Percentiles rank a stretch among this genome's conserved stretches.
phyloP scores from a whole-genome alignment of 192 early-diverging fungal genomes.

The Martensiomyces pterosporus region DNA sequence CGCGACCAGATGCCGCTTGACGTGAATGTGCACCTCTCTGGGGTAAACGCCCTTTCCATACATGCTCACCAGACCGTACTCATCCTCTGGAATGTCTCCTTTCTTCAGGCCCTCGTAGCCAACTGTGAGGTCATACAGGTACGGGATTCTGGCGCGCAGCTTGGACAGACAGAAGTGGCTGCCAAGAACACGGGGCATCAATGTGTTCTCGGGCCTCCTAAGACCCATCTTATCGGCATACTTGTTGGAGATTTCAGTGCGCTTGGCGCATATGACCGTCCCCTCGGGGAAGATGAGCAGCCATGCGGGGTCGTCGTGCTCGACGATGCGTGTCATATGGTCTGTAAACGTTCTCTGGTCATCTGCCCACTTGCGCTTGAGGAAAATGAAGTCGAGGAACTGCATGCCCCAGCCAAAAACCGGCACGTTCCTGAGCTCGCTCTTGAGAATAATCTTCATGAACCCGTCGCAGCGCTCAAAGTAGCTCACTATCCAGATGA shows the following conservation, averaged over 20 bases:
- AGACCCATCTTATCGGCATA: slow-evolving; percentile 68
- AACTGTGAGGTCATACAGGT: slow-evolving; percentile 86
- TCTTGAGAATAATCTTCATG: slow-evolving; percentile 90
- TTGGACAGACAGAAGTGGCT: slow-evolving; percentile 65
- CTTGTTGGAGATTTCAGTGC: slow-evolving; percentile 59
- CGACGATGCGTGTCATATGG: slow-evolving; percentile 55
- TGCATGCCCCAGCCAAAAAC: slow-evolving; percentile 87
- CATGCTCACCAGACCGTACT: slow-evolving; percentile 71
- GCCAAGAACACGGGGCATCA: slow-evolving; percentile 85
- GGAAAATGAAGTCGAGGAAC: slow-evolving; percentile 91
- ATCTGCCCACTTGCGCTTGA: slow-evolving; percentile 80
- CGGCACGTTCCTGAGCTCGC: slow-evolving; percentile 75
- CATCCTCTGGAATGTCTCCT: slow-evolving; percentile 77
- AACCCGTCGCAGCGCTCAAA: slow-evolving; percentile 68
- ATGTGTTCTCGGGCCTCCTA: slow-evolving; percentile 59
- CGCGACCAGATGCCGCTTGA: slow-evolving; percentile 60
- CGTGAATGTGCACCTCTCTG: slow-evolving; percentile 74
- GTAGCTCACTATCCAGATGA: slow-evolving; percentile 58
- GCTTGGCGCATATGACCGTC: slow-evolving; percentile 78
- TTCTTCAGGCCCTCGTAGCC: slow-evolving; percentile 74
- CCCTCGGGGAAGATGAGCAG: slow-evolving; percentile 96
- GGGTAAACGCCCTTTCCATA: slow-evolving; percentile 74
- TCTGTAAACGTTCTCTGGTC: slow-evolving; percentile 62
- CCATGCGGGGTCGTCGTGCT: slow-evolving; percentile 71
- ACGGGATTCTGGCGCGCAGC: slow-evolving; percentile 61